Evolutionary conservation across 1,139 yeast species (phyloP).

Genomic region (Citeromyces siamensis): DNA sequence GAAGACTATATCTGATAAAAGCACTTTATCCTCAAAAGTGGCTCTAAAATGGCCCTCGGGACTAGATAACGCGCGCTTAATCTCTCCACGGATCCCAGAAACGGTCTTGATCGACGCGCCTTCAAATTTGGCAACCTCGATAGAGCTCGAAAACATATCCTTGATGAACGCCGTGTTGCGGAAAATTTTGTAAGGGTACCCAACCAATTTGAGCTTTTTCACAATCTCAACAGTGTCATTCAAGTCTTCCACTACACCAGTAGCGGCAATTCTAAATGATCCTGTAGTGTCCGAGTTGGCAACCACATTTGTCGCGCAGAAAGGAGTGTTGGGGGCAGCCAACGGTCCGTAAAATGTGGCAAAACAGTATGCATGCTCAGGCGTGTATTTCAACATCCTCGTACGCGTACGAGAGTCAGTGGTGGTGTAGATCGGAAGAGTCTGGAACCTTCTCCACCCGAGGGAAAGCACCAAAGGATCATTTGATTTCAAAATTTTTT

Average conservation of each 20-base stretch:
- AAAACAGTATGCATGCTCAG: constrained; percentile 95
- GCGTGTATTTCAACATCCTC: constrained; percentile 96
- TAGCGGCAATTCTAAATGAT: constrained; percentile 92
- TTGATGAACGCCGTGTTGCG: constrained; percentile 94
- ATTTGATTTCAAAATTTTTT: constrained; percentile 85
- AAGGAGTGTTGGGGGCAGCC: constrained; percentile 95
- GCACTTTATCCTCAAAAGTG: constrained; percentile 92
- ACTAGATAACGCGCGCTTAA: constrained; percentile 83
- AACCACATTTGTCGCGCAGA: constrained; percentile 88
- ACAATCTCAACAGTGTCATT: constrained; percentile 87
- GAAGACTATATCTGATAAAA: constrained; percentile 81
- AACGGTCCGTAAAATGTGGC: constrained; percentile 96
- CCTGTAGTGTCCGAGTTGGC: constrained; percentile 79
- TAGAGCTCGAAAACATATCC: constrained; percentile 86
- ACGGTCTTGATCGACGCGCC: constrained; percentile 97
- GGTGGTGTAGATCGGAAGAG: constrained; percentile 90
- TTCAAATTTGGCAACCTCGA: constrained; percentile 96
- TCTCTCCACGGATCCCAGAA: constrained; percentile 95
- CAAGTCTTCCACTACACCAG: constrained; percentile 91
- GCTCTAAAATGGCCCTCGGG: constrained; percentile 98
- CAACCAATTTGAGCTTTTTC: constrained; percentile 89
- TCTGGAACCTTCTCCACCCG: constrained; percentile 99
- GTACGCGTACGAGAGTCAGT: constrained; percentile 96
- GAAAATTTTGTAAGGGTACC: constrained; percentile 87
- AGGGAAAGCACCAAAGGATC: constrained; percentile 90